Conservation (phyloP, 2,329 filamentous ascomycete genomes). For the Microsporum audouinii region DNA sequence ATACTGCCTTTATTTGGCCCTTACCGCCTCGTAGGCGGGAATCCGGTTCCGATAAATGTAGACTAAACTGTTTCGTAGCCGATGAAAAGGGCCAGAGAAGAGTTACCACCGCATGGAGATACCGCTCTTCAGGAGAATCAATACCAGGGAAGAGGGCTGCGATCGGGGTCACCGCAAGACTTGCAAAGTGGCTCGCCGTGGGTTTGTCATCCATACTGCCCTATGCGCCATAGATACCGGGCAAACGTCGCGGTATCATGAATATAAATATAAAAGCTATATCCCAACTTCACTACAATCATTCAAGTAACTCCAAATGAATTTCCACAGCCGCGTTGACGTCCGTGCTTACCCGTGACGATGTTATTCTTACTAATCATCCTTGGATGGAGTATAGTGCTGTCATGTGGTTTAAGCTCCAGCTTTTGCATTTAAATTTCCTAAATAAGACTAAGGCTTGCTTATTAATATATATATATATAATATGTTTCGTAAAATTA, state of each 20-base stretch:
- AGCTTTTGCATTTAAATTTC: too few relatives aligned
- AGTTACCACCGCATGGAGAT: slow-evolving; percentile 61
- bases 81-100: slow-evolving; percentile 88
- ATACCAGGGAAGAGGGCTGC: slow-evolving; percentile 31
- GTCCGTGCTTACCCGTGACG: neutral
- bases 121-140: slow-evolving; percentile 19
- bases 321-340: neutral
- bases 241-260: neutral
- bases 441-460: too few relatives aligned
- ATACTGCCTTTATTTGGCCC: slow-evolving; percentile 71
- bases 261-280: neutral
- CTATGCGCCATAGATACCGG: neutral
- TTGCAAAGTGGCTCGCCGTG: neutral
- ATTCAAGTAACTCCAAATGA: neutral
- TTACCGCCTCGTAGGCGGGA: slow-evolving; percentile 63
- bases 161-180: slow-evolving; percentile 24
- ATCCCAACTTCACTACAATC: neutral
- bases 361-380: neutral
- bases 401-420: too few relatives aligned
- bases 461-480: too few relatives aligned
- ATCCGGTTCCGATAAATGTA: slow-evolving; percentile 75
- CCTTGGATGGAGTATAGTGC: too few relatives aligned
- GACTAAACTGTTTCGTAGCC: slow-evolving; percentile 58
- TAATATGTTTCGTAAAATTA: too few relatives aligned
- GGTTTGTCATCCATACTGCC: neutral